Conservation (phyloP, 169 alveolate genomes). For the Plasmodium adleri region DNA sequence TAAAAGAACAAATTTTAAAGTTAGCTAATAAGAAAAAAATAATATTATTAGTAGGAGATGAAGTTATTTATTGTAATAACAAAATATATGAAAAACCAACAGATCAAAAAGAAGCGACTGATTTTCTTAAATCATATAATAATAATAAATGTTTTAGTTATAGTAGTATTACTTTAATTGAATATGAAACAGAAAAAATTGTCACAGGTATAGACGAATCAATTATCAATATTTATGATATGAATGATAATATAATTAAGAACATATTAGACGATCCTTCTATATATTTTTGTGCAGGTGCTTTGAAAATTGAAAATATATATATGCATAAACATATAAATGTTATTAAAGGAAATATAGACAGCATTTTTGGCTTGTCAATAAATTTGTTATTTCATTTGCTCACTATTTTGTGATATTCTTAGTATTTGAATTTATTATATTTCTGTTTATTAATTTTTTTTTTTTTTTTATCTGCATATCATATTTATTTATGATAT, state of each 20-base stretch:
- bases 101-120: slow-evolving; percentile 46
- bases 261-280: slow-evolving; percentile 34
- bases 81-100: slow-evolving; percentile 63
- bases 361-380: slow-evolving; percentile 71
- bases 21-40: slow-evolving; percentile 38
- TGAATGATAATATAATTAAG: slow-evolving; percentile 29
- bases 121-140: slow-evolving; percentile 64
- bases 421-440: background rate
- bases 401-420: slow-evolving; percentile 25
- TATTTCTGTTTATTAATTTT: background rate
- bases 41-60: slow-evolving; percentile 59
- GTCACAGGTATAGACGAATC: slow-evolving; percentile 70
- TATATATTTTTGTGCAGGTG: slow-evolving; percentile 70
- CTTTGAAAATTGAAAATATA: slow-evolving; percentile 59
- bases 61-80: slow-evolving; percentile 65
- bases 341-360: slow-evolving; percentile 56
- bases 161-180: slow-evolving; percentile 56
- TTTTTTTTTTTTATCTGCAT: background rate
- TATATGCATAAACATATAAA: slow-evolving; percentile 45
- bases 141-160: slow-evolving; percentile 46
- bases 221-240: slow-evolving; percentile 17
- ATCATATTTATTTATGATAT: background rate
- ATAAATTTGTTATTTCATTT: slow-evolving; percentile 48
- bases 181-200: slow-evolving; percentile 28
- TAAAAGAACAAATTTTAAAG: slow-evolving; percentile 11